Conservation (phyloP, 148 eudicot genomes). For the Silene conica region DNA sequence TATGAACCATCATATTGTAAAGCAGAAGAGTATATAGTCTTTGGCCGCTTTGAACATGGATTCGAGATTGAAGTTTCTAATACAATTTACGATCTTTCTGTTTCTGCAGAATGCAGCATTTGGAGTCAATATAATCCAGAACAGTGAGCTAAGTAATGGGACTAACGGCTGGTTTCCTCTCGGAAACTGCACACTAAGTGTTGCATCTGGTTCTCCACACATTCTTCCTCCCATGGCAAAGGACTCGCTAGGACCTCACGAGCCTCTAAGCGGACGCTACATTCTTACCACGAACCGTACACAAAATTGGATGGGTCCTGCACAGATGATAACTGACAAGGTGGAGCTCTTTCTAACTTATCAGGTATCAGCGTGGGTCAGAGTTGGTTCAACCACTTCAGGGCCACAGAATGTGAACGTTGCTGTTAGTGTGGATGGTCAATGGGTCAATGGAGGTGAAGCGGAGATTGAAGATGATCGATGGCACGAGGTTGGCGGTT, state of each 20-base stretch:
- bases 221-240: constrained; percentile 83
- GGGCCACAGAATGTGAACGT: constrained; percentile 79
- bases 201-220: constrained; percentile 67
- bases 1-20: not conserved
- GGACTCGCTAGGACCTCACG: constrained; percentile 56
- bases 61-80: not conserved
- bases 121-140: constrained; percentile 73
- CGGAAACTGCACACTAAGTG: constrained; percentile 70
- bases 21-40: not conserved
- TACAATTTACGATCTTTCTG: not conserved
- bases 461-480: constrained; percentile 55
- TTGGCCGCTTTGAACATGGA: too few relatives aligned
- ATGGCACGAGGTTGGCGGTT: constrained; percentile 93
- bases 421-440: constrained; percentile 69
- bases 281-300: constrained; percentile 74
- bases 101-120: constrained; percentile 45
- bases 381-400: constrained; percentile 50
- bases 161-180: constrained; percentile 83
- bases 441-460: constrained; percentile 93
- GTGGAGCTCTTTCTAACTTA: constrained; percentile 71
- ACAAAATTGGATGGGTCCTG: constrained; percentile 98
- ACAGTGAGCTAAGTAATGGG: constrained; percentile 67
- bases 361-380: constrained; percentile 93
- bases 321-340: constrained; percentile 85
- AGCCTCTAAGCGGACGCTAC: constrained; percentile 66